Evolutionary conservation across 805 yeast species (phyloP).

Genomic region (Dipodascopsis uninucleata): DNA sequence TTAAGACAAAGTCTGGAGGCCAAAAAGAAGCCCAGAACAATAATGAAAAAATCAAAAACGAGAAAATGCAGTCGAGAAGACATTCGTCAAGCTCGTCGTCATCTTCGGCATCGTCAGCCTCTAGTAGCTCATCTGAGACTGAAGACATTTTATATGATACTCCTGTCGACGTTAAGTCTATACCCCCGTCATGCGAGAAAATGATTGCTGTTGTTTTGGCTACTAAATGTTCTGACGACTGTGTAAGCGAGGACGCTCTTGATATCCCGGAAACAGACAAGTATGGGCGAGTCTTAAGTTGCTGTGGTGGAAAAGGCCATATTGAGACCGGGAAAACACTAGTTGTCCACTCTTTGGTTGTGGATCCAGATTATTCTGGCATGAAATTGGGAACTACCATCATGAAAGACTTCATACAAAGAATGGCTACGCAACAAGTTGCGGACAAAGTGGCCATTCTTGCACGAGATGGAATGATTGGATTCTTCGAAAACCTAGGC

Average conservation of each 20-base stretch:
- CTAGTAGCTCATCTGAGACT: conserved; percentile 1
- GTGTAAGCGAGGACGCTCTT: conserved; percentile 68
- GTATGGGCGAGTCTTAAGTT: conserved; percentile 27
- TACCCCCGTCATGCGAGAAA: conserved; percentile 24
- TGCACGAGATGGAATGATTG: conserved; percentile 63
- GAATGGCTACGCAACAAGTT: conserved; percentile 78
- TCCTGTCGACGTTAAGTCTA: conserved; percentile 31
- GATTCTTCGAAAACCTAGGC: conserved; percentile 79
- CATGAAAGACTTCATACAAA: conserved; percentile 85
- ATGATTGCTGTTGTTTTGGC: conserved; percentile 18
- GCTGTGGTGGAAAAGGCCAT: conserved; percentile 50
- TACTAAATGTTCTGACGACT: conserved; percentile 52
- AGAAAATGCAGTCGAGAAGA: too few relatives aligned
- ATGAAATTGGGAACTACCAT: conserved; percentile 77
- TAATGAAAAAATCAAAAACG: too few relatives aligned
- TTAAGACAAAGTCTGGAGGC: too few relatives aligned
- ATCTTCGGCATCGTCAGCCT: background rate
- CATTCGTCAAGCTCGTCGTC: conserved; percentile 5
- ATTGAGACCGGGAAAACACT: conserved; percentile 67
- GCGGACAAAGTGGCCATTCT: conserved; percentile 68
- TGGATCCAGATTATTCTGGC: conserved; percentile 72
- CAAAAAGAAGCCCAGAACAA: too few relatives aligned
- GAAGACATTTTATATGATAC: conserved; percentile 15
- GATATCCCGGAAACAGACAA: conserved; percentile 46
- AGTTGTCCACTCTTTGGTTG: conserved; percentile 78